These are phyloP conservation scores for Alloascoidea hylecoeti DNA, from an alignment of 805 yeast species.

Conservation along the genomic window DNA sequence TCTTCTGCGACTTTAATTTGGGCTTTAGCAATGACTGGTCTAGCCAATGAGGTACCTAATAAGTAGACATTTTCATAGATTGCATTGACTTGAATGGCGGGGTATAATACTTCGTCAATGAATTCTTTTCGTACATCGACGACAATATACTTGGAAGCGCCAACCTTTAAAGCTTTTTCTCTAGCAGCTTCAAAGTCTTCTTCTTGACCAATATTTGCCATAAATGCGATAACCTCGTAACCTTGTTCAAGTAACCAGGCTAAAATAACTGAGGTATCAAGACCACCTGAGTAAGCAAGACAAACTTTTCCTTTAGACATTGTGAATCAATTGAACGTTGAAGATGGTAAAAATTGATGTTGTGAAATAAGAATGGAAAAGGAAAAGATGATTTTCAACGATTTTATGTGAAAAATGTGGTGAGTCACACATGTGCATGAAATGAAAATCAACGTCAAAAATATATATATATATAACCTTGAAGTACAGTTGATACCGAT, in stretches of 20 bases:
- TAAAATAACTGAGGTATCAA: conserved; percentile 92
- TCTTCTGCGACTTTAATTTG: conserved; percentile 94
- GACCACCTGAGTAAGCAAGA: conserved; percentile 98
- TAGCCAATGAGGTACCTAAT: conserved; percentile 94
- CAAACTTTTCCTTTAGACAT: conserved; percentile 99
- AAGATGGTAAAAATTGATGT: too few relatives aligned
- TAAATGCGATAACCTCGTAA: conserved; percentile 94
- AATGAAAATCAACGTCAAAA: too few relatives aligned
- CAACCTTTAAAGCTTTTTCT: conserved; percentile 89
- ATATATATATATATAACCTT: too few relatives aligned
- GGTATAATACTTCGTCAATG: conserved; percentile 81
- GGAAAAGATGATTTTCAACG: too few relatives aligned
- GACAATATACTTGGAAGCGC: conserved; percentile 90
- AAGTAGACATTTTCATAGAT: conserved; percentile 95
- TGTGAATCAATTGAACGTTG: too few relatives aligned
- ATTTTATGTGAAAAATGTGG: too few relatives aligned
- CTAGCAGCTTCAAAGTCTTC: conserved; percentile 97
- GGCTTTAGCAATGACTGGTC: conserved; percentile 98
- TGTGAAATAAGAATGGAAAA: too few relatives aligned
- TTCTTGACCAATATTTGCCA: conserved; percentile 98
- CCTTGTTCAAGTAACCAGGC: conserved; percentile 98
- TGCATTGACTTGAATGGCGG: conserved; percentile 96
- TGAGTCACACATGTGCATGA: too few relatives aligned
- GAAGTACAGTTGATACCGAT: too few relatives aligned
- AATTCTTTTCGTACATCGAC: conserved; percentile 94